phyloP scores from a whole-genome alignment of 2,329 filamentous ascomycete species.

The Trichothecium sympodiale region DNA sequence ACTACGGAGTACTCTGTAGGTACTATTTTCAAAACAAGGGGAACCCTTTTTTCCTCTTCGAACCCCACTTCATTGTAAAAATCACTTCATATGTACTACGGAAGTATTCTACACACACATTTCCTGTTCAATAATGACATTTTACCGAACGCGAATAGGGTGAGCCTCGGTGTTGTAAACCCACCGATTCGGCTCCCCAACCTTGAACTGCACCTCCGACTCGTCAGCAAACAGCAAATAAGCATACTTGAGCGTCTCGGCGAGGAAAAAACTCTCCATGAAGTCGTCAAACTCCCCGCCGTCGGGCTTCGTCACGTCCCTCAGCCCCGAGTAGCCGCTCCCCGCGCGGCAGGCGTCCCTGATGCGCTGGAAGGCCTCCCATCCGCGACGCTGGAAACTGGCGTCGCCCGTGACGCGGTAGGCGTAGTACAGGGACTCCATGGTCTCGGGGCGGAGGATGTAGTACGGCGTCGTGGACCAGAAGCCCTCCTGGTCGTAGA shows the following conservation, averaged over 20 bases:
- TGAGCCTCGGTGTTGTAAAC: slow-evolving; percentile 48
- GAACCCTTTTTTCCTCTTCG: too few species aligned
- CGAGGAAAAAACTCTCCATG: slow-evolving; percentile 64
- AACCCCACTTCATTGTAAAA: too few species aligned
- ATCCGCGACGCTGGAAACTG: slow-evolving; percentile 55
- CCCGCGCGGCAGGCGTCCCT: slow-evolving; percentile 50
- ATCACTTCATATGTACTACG: too few species aligned
- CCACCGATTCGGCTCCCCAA: background rate
- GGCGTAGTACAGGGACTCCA: slow-evolving; percentile 72
- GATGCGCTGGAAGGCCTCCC: slow-evolving; percentile 42
- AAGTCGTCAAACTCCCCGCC: slow-evolving; percentile 33
- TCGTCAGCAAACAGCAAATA: slow-evolving; percentile 45
- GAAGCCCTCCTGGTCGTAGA: slow-evolving; percentile 38
- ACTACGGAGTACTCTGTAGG: too few species aligned
- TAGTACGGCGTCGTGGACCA: slow-evolving; percentile 34
- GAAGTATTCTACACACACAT: too few species aligned
- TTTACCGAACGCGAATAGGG: slow-evolving; percentile 23
- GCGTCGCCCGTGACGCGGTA: slow-evolving; percentile 58
- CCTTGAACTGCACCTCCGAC: slow-evolving; percentile 1
- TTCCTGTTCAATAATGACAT: too few species aligned
- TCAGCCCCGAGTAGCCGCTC: slow-evolving; percentile 53
- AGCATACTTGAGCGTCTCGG: slow-evolving; percentile 67
- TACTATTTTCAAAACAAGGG: too few species aligned
- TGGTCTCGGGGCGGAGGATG: slow-evolving; percentile 62
- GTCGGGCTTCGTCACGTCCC: slow-evolving; percentile 44